Conservation (phyloP, 1,284 basidiomycete species). For the Cystobasidium slooffiae region DNA sequence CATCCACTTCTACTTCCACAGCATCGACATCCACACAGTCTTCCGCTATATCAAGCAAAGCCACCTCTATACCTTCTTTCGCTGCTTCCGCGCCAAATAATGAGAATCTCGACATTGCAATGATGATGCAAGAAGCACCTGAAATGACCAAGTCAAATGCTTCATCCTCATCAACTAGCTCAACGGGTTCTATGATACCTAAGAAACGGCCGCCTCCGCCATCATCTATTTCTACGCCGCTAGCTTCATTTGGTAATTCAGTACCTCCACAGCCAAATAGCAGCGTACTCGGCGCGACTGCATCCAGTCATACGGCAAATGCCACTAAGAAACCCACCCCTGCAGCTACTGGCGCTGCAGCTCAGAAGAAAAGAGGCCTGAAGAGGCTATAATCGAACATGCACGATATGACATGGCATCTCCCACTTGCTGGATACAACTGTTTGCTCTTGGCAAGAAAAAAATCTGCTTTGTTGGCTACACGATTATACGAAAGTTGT, state of each 20-base stretch:
- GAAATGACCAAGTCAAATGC: constrained; percentile 15
- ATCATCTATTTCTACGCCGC: constrained; percentile 4
- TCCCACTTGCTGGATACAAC: neutral
- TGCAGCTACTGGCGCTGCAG: constrained; percentile 13
- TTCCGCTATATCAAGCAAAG: constrained; percentile 13
- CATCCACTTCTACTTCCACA: constrained; percentile 16
- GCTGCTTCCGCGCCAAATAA: constrained; percentile 5
- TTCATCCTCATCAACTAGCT: neutral
- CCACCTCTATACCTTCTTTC: neutral
- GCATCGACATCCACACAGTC: neutral
- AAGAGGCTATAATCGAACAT: constrained; percentile 23
- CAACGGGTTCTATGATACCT: constrained; percentile 12
- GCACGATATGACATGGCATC: neutral
- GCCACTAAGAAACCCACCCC: constrained; percentile 11
- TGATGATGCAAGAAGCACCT: constrained; percentile 12
- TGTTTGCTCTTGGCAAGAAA: too few relatives aligned
- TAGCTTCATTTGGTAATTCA: constrained; percentile 9
- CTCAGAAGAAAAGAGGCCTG: constrained; percentile 40
- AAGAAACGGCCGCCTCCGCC: constrained; percentile 33
- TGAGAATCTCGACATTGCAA: constrained; percentile 22
- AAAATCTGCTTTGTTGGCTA: too few relatives aligned
- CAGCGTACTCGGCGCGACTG: constrained; percentile 12
- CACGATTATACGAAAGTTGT: too few relatives aligned
- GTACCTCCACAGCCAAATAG: constrained; percentile 11
- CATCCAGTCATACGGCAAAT: constrained; percentile 5